Evolutionary conservation across 805 yeast species (phyloP).

Genomic region (Ogataea wickerhamii): DNA sequence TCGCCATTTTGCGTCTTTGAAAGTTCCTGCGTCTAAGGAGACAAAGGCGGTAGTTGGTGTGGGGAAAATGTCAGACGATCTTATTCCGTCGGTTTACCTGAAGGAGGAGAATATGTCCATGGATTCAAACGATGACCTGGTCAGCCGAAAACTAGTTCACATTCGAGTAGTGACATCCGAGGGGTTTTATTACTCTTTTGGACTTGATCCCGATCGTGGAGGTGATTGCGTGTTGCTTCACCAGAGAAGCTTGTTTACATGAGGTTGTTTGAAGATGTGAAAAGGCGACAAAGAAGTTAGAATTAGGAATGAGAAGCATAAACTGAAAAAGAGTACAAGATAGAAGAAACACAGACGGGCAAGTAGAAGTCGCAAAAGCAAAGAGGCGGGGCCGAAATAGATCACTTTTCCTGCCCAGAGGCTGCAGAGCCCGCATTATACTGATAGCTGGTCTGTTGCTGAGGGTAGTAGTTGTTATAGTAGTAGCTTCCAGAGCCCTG

Average conservation of each 20-base stretch:
- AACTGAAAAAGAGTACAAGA: no score
- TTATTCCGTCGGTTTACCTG: constrained; percentile 22
- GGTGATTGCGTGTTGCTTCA: constrained; percentile 87
- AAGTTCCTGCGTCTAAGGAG: constrained; percentile 42
- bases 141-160: constrained; percentile 36
- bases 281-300: no score
- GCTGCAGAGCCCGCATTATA: constrained; percentile 11
- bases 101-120: constrained; percentile 13
- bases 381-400: neutral
- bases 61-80: constrained; percentile 30
- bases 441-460: constrained; percentile 15
- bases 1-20: constrained; percentile 83
- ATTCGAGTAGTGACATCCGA: constrained; percentile 83
- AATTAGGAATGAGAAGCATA: no score
- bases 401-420: constrained; percentile 5
- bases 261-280: no score
- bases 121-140: constrained; percentile 17
- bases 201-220: constrained; percentile 82
- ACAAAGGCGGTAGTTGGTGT: constrained; percentile 49
- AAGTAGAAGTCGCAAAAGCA: no score
- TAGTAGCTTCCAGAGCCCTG: constrained; percentile 15
- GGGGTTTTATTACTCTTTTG: constrained; percentile 81
- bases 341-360: no score
- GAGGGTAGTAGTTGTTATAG: constrained; percentile 19
- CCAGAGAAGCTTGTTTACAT: constrained; percentile 38